A percentile compares a stretch with the other conserved stretches of the same genome.
Evolutionary conservation across 2,329 filamentous ascomycete species (phyloP).

Genomic region (Macrophomina pseudophaseolina): DNA sequence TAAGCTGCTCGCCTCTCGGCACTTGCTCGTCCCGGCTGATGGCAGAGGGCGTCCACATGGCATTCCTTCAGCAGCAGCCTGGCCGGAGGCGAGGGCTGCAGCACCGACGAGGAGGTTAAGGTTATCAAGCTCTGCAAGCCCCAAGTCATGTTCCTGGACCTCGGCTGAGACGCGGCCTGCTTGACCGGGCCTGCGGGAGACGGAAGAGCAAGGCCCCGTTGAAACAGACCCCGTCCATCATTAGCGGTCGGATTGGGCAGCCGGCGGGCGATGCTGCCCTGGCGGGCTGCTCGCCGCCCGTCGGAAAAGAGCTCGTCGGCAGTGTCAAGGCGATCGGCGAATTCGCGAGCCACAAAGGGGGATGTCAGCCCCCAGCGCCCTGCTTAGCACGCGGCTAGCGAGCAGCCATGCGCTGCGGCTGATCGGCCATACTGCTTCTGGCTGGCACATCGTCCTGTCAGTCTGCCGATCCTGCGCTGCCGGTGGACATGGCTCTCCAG

Average conservation of each 20-base stretch:
- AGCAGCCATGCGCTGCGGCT: constrained; percentile 5
- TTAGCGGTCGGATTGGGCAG: neutral
- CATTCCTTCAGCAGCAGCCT: neutral
- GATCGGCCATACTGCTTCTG: constrained; percentile 9
- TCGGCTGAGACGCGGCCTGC: neutral
- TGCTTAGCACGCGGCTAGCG: constrained; percentile 1
- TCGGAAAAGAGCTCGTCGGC: constrained; percentile 1
- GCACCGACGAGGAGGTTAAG: constrained; percentile 13
- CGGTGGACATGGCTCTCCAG: neutral
- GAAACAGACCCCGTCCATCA: neutral
- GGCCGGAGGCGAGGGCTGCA: neutral
- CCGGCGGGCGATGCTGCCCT: neutral
- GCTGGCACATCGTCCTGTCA: neutral
- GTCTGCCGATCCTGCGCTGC: neutral
- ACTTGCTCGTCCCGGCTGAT: neutral
- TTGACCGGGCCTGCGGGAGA: too few relatives aligned
- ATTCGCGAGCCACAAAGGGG: neutral
- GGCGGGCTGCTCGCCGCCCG: neutral
- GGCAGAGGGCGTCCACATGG: too few relatives aligned
- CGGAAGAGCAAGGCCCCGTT: neutral
- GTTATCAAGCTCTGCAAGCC: neutral
- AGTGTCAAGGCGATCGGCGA: neutral
- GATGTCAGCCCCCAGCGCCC: neutral
- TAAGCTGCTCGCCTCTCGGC: neutral
- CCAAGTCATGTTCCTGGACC: constrained; percentile 11